Conservation (phyloP, 2,329 filamentous ascomycete species). For the Cryphonectria naterciae region DNA sequence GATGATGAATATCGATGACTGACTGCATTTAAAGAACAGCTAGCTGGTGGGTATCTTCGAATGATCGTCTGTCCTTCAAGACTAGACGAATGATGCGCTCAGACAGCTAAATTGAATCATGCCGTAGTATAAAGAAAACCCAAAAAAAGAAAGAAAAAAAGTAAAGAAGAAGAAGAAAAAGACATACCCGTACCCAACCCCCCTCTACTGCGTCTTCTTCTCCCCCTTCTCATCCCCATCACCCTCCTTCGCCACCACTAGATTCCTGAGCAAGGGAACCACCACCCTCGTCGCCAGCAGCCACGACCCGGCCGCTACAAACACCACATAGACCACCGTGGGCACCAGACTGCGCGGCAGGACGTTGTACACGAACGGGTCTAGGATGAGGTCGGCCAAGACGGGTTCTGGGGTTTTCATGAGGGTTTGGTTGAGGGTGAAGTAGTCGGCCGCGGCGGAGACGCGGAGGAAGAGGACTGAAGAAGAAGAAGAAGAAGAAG, state of each 20-base stretch:
- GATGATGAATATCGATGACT: not conserved
- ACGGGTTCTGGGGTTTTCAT: constrained; percentile 79
- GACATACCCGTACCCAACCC: not conserved
- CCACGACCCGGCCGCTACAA: constrained; percentile 58
- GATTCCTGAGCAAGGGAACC: constrained; percentile 37
- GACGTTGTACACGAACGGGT: constrained; percentile 80
- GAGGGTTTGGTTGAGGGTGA: constrained; percentile 70
- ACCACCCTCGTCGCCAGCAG: constrained; percentile 46
- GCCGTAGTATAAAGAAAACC: too few relatives aligned
- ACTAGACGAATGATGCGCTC: not conserved
- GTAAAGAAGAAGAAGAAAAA: not conserved
- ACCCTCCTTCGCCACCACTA: not conserved
- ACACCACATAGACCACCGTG: constrained; percentile 68
- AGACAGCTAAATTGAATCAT: not conserved
- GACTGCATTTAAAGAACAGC: not conserved
- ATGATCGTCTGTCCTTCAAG: not conserved
- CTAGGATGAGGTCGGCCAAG: constrained; percentile 79
- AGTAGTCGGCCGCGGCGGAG: constrained; percentile 81
- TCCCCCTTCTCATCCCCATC: constrained; percentile 31
- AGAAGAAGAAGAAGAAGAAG: constrained; percentile 29
- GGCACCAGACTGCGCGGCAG: constrained; percentile 78
- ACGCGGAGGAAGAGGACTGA: constrained; percentile 75
- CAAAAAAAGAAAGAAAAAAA: too few relatives aligned
- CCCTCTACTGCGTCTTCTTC: constrained; percentile 45
- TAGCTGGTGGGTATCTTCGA: not conserved